Conservation (phyloP, 2,329 filamentous ascomycete genomes). For the Hypomyces perniciosus region DNA sequence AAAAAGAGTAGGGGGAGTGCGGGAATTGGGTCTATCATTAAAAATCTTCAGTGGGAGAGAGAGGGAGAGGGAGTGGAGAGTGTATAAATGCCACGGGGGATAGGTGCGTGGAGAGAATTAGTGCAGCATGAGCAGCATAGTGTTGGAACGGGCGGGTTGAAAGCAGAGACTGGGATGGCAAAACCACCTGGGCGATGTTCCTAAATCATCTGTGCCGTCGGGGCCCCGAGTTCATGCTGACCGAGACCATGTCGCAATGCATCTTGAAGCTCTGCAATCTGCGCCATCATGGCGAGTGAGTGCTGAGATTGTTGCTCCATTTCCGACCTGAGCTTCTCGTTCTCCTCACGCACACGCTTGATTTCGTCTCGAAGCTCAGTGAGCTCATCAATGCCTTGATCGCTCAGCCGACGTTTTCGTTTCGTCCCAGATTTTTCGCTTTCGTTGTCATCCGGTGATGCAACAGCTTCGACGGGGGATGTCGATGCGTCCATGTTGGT, state of each 20-base stretch:
- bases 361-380: conserved; percentile 56
- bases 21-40: conserved; percentile 6
- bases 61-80: conserved; percentile 5
- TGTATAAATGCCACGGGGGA: background rate
- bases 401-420: conserved; percentile 38
- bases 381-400: conserved; percentile 38
- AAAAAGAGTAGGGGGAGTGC: background rate
- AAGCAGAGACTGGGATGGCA: background rate
- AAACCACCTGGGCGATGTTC: conserved; percentile 7
- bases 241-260: conserved; percentile 32
- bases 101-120: background rate
- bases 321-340: conserved; percentile 50
- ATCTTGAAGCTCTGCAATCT: conserved; percentile 42
- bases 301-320: conserved; percentile 44
- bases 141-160: background rate
- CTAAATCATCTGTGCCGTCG: conserved; percentile 38
- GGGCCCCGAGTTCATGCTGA: conserved; percentile 28
- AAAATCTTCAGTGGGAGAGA: background rate
- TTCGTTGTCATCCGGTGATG: conserved; percentile 42
- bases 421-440: conserved; percentile 41
- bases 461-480: conserved; percentile 26
- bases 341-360: conserved; percentile 61
- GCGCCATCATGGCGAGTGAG: conserved; percentile 42
- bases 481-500: conserved; percentile 40
- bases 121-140: background rate